Conservation (phyloP, 2,329 filamentous ascomycete species). For the Trichoderma afroharzianum region DNA sequence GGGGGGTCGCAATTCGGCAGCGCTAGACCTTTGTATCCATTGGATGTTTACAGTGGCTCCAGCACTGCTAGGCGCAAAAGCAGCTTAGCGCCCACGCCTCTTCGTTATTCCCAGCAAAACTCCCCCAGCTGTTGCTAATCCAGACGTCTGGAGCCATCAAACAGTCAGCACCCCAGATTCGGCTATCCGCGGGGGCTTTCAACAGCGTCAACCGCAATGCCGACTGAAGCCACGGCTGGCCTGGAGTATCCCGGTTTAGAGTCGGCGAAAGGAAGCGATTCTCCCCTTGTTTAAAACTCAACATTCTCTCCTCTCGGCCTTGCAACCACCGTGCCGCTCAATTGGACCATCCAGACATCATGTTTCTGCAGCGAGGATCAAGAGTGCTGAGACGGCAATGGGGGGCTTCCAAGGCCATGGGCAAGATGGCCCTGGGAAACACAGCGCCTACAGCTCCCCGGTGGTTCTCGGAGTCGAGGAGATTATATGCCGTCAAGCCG, state of each 20-base stretch:
- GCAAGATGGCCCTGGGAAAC: slow-evolving; percentile 33
- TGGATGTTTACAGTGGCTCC: neutral
- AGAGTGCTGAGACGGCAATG: slow-evolving; percentile 50
- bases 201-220: slow-evolving; percentile 33
- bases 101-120: neutral
- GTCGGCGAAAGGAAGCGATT: slow-evolving; percentile 12
- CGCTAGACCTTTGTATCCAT: neutral
- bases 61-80: neutral
- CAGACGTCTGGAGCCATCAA: neutral
- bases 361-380: slow-evolving; percentile 55
- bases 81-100: slow-evolving; percentile 9
- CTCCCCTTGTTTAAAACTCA: slow-evolving; percentile 12
- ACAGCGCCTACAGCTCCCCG: slow-evolving; percentile 34
- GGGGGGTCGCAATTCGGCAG: slow-evolving; percentile 6
- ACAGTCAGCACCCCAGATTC: slow-evolving; percentile 30
- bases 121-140: neutral
- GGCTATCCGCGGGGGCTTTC: slow-evolving; percentile 36
- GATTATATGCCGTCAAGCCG: slow-evolving; percentile 63
- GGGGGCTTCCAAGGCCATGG: slow-evolving; percentile 41
- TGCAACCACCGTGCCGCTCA: slow-evolving; percentile 9
- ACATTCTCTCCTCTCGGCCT: neutral
- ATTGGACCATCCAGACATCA: slow-evolving; percentile 27
- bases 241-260: slow-evolving; percentile 6
- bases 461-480: slow-evolving; percentile 50
- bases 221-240: slow-evolving; percentile 31